These are phyloP conservation scores for Poa annua DNA, from an alignment of 176 grass and related monocot genomes.

Conservation along the genomic window DNA sequence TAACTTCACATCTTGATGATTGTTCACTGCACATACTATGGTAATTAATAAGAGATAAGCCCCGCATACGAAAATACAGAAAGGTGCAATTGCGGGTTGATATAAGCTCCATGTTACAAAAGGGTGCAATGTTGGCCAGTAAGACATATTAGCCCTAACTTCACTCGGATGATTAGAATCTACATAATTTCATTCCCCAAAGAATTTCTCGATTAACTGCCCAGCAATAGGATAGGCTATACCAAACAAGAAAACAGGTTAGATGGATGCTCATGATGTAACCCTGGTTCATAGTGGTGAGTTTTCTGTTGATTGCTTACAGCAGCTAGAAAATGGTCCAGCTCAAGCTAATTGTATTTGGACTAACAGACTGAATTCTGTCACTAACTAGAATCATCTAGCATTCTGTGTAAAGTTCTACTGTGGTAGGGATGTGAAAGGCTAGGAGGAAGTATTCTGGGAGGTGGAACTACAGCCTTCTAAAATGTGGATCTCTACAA, in stretches of 20 bases:
- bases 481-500: background rate
- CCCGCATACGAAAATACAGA: background rate
- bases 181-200: background rate
- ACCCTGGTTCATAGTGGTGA: background rate
- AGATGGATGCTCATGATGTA: background rate
- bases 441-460: background rate
- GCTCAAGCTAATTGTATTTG: constrained; percentile 2
- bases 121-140: background rate
- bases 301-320: background rate
- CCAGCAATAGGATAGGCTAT: background rate
- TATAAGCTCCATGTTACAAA: background rate
- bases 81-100: background rate
- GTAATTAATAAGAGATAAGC: background rate
- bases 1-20: background rate
- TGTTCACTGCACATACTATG: background rate
- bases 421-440: background rate
- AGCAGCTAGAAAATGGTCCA: background rate
- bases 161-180: background rate
- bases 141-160: background rate
- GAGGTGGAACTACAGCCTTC: background rate
- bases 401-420: too few species aligned
- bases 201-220: background rate
- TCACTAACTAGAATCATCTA: background rate
- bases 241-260: background rate
- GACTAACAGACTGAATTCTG: background rate